A percentile compares a stretch with the other conserved stretches of the same genome.
Evolutionary conservation across 2,329 filamentous ascomycete species (phyloP).

Genomic region (Neopestalotiopsis sp.): DNA sequence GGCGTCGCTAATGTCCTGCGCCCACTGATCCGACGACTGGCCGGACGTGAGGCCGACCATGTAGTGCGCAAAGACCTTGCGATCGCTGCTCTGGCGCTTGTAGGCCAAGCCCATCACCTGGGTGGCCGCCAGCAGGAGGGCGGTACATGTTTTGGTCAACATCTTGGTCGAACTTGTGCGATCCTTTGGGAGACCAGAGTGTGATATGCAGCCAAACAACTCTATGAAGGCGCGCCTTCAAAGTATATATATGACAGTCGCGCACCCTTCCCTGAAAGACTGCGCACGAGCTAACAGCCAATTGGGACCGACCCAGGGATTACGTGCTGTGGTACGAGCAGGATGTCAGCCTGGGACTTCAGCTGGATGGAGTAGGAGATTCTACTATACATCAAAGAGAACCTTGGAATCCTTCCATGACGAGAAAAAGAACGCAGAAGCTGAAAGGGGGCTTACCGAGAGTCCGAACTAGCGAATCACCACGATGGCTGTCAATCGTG

Average conservation of each 20-base stretch:
- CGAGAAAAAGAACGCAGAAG: neutral
- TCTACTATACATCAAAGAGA: neutral
- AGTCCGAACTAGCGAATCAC: neutral
- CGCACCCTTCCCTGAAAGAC: neutral
- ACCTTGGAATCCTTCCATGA: neutral
- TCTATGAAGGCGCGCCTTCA: neutral
- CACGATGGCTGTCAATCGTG: neutral
- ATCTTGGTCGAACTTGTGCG: neutral
- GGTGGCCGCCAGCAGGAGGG: constrained; percentile 6
- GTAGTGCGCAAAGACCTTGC: constrained; percentile 24
- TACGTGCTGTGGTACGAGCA: neutral
- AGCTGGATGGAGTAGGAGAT: neutral
- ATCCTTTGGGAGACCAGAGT: neutral
- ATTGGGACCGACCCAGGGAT: neutral
- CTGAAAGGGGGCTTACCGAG: neutral
- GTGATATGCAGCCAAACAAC: neutral
- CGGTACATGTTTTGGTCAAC: neutral
- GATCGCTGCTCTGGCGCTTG: constrained; percentile 4
- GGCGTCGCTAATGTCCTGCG: constrained; percentile 37
- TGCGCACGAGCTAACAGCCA: neutral
- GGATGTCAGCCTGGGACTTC: neutral
- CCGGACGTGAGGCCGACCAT: constrained; percentile 23
- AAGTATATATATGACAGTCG: neutral
- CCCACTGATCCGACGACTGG: constrained; percentile 19
- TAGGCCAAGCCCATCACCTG: neutral